Evolutionary conservation across 768 basidiomycete species (phyloP).

Genomic region (Roridomyces roridus): DNA sequence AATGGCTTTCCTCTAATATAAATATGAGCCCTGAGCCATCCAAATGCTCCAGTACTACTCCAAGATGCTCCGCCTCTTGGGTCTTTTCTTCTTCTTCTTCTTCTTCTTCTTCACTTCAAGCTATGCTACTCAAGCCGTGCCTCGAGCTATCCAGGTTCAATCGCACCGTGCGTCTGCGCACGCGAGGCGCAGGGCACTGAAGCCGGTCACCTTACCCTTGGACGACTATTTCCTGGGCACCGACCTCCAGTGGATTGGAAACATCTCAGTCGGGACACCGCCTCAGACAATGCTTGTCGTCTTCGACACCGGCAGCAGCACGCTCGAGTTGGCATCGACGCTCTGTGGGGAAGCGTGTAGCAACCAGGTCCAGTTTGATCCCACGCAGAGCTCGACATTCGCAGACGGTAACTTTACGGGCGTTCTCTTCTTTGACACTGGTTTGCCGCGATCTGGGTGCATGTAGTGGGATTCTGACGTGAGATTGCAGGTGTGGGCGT

Average conservation of each 20-base stretch:
- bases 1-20: too few species aligned
- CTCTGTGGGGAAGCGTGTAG: conserved; percentile 50
- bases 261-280: conserved; percentile 60
- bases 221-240: conserved; percentile 60
- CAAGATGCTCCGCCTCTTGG: too few species aligned
- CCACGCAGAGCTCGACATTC: conserved; percentile 57
- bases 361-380: conserved; percentile 52
- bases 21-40: too few species aligned
- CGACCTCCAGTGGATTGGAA: conserved; percentile 65
- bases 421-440: conserved; percentile 57
- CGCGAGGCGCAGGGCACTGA: conserved; percentile 41
- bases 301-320: conserved; percentile 59
- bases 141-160: conserved; percentile 16
- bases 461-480: not conserved
- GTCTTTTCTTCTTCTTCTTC: too few species aligned
- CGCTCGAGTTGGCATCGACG: conserved; percentile 32
- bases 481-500: too few species aligned
- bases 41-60: too few species aligned
- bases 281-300: conserved; percentile 53
- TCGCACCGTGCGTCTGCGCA: conserved; percentile 7
- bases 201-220: conserved; percentile 48
- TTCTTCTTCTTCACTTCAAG: too few species aligned
- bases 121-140: too few species aligned
- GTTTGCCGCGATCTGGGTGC: not conserved
- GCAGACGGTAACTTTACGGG: conserved; percentile 45